Conservation (phyloP, 345 rosid species). For the Pelargonium nanum region DNA sequence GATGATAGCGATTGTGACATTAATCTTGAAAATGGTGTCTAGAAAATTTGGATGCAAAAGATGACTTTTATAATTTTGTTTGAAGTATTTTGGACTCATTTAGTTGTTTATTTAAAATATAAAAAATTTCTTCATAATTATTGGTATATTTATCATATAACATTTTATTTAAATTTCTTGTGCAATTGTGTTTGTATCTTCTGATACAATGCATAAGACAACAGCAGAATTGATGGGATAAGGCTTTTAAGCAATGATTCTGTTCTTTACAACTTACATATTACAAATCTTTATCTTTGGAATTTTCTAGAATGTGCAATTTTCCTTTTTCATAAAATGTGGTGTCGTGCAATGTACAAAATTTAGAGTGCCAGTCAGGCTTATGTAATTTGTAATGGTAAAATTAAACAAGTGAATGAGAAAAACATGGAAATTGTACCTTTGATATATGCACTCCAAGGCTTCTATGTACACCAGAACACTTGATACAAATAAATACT, state of each 20-base stretch:
- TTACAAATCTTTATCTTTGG: background rate
- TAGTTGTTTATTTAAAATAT: too few species aligned
- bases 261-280: background rate
- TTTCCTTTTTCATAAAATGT: background rate
- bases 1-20: too few species aligned
- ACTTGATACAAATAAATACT: constrained; percentile 89
- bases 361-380: background rate
- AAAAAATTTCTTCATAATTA: too few species aligned
- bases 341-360: background rate
- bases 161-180: too few species aligned
- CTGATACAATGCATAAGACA: background rate
- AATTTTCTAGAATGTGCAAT: background rate
- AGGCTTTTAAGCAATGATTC: background rate
- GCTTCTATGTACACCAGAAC: constrained; percentile 96
- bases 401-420: background rate
- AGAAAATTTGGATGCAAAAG: too few species aligned
- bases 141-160: too few species aligned
- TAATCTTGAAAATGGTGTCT: too few species aligned
- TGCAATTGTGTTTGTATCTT: too few species aligned
- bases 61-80: too few species aligned
- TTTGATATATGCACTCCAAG: constrained; percentile 96
- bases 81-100: too few species aligned
- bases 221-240: background rate
- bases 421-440: constrained; percentile 28
- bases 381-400: background rate